These are phyloP conservation scores for button mushroom (Agaricus bisporus) DNA, from an alignment of 768 basidiomycete species.

Conservation along the genomic window DNA sequence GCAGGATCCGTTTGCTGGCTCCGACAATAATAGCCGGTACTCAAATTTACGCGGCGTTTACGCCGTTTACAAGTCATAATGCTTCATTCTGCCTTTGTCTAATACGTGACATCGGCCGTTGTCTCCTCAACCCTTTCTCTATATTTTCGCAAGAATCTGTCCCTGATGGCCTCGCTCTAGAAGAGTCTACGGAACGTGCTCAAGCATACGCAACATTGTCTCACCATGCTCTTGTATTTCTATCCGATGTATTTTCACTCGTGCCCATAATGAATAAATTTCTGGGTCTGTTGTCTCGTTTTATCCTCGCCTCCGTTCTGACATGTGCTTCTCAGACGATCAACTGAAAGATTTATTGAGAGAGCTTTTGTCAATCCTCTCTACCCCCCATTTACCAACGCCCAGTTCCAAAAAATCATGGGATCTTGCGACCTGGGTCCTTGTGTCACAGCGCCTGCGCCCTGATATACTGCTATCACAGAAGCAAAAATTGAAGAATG, in stretches of 20 bases:
- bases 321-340: conserved; percentile 23
- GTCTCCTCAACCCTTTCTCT: conserved; percentile 25
- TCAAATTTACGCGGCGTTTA: conserved; percentile 17
- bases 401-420: conserved; percentile 38
- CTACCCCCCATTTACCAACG: conserved; percentile 25
- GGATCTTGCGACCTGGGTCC: conserved; percentile 41
- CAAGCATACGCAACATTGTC: conserved; percentile 40
- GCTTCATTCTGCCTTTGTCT: conserved; percentile 24
- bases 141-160: conserved; percentile 14
- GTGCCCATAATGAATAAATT: conserved; percentile 39
- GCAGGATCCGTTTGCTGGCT: conserved; percentile 31
- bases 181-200: conserved; percentile 33
- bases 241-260: conserved; percentile 47
- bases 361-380: conserved; percentile 38
- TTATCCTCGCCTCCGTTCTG: neutral
- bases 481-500: neutral
- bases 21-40: conserved; percentile 13
- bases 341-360: conserved; percentile 39
- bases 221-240: conserved; percentile 44
- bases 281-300: conserved; percentile 33
- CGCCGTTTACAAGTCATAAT: conserved; percentile 26
- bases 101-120: conserved; percentile 45
- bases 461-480: conserved; percentile 22
- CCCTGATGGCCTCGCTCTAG: conserved; percentile 16
- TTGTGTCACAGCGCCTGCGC: conserved; percentile 46